These are phyloP conservation scores for Apiotrichum sp. DNA, from an alignment of 1,284 basidiomycete genomes.

Conservation along the genomic window DNA sequence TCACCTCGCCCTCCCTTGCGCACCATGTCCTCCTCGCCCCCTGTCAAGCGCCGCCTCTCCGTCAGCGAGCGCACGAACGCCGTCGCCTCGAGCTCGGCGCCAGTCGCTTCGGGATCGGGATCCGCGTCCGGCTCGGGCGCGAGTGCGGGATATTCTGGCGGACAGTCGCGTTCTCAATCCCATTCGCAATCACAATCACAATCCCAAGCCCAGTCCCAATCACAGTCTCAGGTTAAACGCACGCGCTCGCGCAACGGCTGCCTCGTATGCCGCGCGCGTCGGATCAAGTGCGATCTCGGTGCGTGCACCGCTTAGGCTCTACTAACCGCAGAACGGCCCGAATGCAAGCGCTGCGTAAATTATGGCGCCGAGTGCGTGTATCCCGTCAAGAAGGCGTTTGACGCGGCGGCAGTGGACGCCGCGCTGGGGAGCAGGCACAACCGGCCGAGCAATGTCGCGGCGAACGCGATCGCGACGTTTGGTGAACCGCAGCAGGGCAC, in stretches of 20 bases:
- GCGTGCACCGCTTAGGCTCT: constrained; percentile 1
- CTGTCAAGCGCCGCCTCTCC: background rate
- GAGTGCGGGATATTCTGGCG: no score
- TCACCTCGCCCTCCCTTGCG: background rate
- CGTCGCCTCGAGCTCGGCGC: background rate
- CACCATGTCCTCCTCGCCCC: background rate
- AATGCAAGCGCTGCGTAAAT: constrained; percentile 17
- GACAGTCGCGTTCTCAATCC: no score
- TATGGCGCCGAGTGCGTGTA: constrained; percentile 32
- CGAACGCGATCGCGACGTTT: constrained; percentile 10
- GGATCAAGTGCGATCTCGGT: constrained; percentile 37
- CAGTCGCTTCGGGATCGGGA: background rate
- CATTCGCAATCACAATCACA: background rate
- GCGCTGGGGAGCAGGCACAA: constrained; percentile 26
- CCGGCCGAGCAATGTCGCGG: constrained; percentile 13
- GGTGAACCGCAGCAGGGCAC: background rate
- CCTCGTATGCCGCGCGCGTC: constrained; percentile 33
- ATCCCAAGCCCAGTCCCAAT: background rate
- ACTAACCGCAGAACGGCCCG: constrained; percentile 7
- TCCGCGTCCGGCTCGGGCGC: background rate
- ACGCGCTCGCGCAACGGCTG: constrained; percentile 31
- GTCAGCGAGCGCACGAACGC: background rate
- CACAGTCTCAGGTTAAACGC: constrained; percentile 4
- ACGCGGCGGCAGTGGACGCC: constrained; percentile 21
- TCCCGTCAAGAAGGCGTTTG: constrained; percentile 33